Conservation (phyloP, 495 filamentous ascomycete species). For the Penicillium cosmopolitanum region DNA sequence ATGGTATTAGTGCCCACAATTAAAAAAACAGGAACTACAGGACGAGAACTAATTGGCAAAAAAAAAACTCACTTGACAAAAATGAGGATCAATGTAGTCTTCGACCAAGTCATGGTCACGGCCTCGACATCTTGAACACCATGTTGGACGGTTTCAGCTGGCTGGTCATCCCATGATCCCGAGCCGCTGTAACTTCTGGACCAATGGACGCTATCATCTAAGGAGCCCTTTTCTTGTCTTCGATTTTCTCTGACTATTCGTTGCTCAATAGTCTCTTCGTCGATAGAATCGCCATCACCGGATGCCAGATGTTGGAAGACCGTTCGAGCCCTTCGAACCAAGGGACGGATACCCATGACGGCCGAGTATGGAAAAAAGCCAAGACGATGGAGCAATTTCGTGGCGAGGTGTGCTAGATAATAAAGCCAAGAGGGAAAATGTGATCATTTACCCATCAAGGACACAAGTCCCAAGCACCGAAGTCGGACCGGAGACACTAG, state of each 20-base stretch:
- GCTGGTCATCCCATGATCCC: background rate
- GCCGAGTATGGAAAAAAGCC: background rate
- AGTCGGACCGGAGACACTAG: conserved; percentile 10
- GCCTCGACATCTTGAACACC: conserved; percentile 43
- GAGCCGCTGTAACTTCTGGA: conserved; percentile 7
- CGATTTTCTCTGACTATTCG: conserved; percentile 1
- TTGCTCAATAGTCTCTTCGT: conserved; percentile 3
- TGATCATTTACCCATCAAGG: conserved; percentile 9
- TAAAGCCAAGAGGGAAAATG: background rate
- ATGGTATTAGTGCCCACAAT: background rate
- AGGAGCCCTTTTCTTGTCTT: background rate
- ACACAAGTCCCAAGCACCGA: conserved; percentile 6
- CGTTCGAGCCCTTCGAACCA: conserved; percentile 16
- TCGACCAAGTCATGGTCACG: conserved; percentile 36
- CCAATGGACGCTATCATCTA: background rate
- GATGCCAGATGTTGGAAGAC: conserved; percentile 8
- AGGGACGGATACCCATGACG: conserved; percentile 13
- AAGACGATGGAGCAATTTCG: background rate
- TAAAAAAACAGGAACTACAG: background rate
- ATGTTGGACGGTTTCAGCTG: conserved; percentile 20
- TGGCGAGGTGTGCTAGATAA: background rate
- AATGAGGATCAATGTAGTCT: conserved; percentile 30
- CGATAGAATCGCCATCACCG: background rate
- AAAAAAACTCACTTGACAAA: conserved; percentile 39
- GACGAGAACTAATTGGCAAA: no score